Percentiles rank a stretch among this genome's conserved stretches.
Conservation (phyloP, 345 rosid species). For the Boechera retrofracta region DNA sequence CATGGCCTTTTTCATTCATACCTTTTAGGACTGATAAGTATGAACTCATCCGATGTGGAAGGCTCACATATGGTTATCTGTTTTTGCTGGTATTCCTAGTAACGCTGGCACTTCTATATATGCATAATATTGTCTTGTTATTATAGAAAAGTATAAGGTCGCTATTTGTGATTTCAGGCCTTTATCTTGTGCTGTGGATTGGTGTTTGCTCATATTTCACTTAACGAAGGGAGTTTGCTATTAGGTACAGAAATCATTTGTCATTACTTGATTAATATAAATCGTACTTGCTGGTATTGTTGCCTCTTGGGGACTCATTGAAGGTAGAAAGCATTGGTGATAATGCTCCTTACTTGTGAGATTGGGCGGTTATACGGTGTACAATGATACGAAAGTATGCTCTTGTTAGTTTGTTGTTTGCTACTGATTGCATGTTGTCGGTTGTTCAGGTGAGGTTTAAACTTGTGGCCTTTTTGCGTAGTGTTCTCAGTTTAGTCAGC, state of each 20-base stretch:
- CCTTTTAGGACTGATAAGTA: not conserved
- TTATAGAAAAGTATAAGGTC: too few species aligned
- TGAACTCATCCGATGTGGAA: not conserved
- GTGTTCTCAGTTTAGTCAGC: not conserved
- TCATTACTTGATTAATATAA: not conserved
- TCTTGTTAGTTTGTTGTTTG: too few species aligned
- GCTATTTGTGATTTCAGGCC: not conserved
- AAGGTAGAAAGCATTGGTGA: too few species aligned
- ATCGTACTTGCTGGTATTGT: not conserved
- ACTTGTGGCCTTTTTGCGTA: not conserved
- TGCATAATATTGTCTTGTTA: too few species aligned
- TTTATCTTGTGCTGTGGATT: not conserved
- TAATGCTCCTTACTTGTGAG: too few species aligned
- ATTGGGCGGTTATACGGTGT: not conserved
- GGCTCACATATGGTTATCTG: not conserved
- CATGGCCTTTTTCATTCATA: not conserved
- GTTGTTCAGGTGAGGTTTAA: not conserved
- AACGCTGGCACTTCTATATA: too few species aligned
- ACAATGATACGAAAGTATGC: not conserved
- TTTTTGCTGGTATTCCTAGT: too few species aligned
- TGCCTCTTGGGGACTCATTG: not conserved
- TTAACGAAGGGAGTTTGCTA: constrained; percentile 2
- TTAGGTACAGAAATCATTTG: not conserved
- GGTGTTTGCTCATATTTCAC: not conserved
- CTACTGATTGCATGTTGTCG: not conserved